Base-by-base conservation (phyloP, 2,329 filamentous ascomycete species). In the Aspergillus fructus region DNA sequence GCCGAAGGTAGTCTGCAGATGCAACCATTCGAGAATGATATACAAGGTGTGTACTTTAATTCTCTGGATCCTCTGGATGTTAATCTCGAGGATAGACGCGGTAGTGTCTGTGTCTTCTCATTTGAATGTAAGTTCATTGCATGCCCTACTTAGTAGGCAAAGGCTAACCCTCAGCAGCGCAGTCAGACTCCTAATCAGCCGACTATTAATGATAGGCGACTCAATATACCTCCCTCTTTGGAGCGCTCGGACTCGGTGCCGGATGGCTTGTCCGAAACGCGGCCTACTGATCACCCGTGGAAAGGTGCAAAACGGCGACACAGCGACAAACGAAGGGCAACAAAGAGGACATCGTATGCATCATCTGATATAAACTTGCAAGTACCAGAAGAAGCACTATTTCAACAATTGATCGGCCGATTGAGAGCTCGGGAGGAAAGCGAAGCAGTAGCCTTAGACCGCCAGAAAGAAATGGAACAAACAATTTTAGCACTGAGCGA, bases 361-460 rank as follows among this genome's bases (percentile, higher is more conserved):
- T 13, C 27, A 7, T 33, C 41, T 19, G 49, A 47, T 7, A 21
- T 37, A 15, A 45, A 15, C 13, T 15, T 55, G 11, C 55, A 66
- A 11, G 53, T 72, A 1, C 68, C 68, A 9, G 74, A 76, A 52
- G 70, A 75, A 30, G 67, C 66, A 33, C 58, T 76, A 6, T 75
- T 75, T 30, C 66, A 72, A 24, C 65, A 75, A 33, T 59, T 76
- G 2, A 73, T 75, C 19, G 56, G 53, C 19, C 71, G 59, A 46
- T 62, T 76, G 21, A 74, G 63, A 42, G 63, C 67, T 48, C 67
- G 74, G 5, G 74, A 75, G 54, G 68, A 75, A 45, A 66, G 64
- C 34, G 72, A 74, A 53, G 56, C 60, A 13, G 61, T 59, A 2
- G 60, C 62, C 12, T 53, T 61, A 1, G 58, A 55, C 8, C 15